A percentile compares a stretch with the other conserved stretches of the same genome.
phyloP scores from a whole-genome alignment of 495 filamentous ascomycete species.

The Trypethelium eluteriae region DNA sequence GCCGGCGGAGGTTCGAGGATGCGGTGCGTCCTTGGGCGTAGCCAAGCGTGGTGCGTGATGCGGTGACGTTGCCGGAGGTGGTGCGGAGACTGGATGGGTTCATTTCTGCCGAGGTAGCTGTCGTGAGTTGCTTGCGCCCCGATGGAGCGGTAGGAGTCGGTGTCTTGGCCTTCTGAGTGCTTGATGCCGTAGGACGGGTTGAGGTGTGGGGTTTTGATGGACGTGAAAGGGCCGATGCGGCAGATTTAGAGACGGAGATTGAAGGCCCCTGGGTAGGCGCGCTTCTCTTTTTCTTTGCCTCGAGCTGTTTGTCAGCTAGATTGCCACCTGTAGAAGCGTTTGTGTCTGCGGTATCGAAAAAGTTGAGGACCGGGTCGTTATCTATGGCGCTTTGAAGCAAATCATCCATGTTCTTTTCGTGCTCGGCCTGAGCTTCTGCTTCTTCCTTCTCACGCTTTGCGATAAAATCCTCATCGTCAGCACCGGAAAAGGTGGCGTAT shows the following conservation, averaged over 20 bases:
- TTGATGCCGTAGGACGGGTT: conserved; percentile 36
- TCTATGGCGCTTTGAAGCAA: conserved; percentile 43
- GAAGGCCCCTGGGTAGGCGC: conserved; percentile 31
- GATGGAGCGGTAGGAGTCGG: conserved; percentile 35
- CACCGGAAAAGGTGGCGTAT: conserved; percentile 56
- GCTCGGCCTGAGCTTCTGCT: conserved; percentile 33
- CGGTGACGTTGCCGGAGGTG: conserved; percentile 50
- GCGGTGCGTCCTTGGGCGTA: conserved; percentile 68
- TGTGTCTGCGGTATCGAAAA: conserved; percentile 14
- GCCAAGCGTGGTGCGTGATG: conserved; percentile 69
- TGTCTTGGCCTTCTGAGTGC: conserved; percentile 36
- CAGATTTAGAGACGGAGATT: conserved; percentile 46
- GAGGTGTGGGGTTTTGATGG: conserved; percentile 28
- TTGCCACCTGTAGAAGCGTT: too few species aligned
- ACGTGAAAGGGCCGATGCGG: conserved; percentile 46
- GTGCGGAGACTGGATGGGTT: conserved; percentile 50
- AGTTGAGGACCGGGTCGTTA: conserved; percentile 19
- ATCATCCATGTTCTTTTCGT: conserved; percentile 51
- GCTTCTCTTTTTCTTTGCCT: conserved; percentile 39
- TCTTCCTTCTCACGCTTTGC: conserved; percentile 53
- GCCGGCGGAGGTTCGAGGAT: conserved; percentile 42
- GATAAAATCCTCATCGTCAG: conserved; percentile 57
- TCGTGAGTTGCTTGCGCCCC: conserved; percentile 39
- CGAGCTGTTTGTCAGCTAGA: conserved; percentile 10
- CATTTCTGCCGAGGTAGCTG: conserved; percentile 31